Evolutionary conservation across 495 filamentous ascomycete genomes (phyloP), one percentile per base, ranked within the genome.

Genomic region (Neohortaea acidophila): DNA sequence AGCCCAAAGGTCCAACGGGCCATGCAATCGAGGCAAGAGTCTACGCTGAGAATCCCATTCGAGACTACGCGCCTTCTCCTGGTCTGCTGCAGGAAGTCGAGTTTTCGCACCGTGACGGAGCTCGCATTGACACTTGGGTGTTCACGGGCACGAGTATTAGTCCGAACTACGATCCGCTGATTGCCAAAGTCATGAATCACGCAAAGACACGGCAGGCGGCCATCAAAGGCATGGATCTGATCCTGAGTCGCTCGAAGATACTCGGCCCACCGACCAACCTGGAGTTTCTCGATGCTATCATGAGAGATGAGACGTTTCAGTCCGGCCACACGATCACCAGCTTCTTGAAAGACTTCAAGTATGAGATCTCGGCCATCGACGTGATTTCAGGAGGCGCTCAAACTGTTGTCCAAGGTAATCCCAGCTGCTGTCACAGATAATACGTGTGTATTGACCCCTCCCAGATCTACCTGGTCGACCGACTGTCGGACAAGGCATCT

Each of bases 41-140:
- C 2, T 77, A 75, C 47, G 73, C 69, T 7, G 74, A 79, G 41
- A 71, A 72, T 37, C 72, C 73, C 4, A 53, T 63, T 3, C 62
- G 61, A 41, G 62, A 69, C 38, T 77, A 67, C 51, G 58, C 62
- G 10, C 74, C 74, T 7, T 66, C 63, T 26, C 70, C 73, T 5
- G 74, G 73, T 7, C 58, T 62, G 7, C 49, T 79, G 5, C 70
- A 73, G 43, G 56, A 62, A 28, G 69, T 79, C 3, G 47, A 66
- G 25, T 75, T 65, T 66, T 54, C 57, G 24, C 47, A 59, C 29
- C 33, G 60, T 0, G 37, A 54, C 8, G 66, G 61, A 0, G 54
- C 59, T 18, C 61, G 74, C 22, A 65, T 77, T 27, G 74, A 79
- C 47, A 76, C 74, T 2, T 79, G 72, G 71, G 63, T 77, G 3